These are phyloP conservation scores for Chaetomium tenue DNA, from an alignment of 495 filamentous ascomycete species.

Conservation along the genomic window DNA sequence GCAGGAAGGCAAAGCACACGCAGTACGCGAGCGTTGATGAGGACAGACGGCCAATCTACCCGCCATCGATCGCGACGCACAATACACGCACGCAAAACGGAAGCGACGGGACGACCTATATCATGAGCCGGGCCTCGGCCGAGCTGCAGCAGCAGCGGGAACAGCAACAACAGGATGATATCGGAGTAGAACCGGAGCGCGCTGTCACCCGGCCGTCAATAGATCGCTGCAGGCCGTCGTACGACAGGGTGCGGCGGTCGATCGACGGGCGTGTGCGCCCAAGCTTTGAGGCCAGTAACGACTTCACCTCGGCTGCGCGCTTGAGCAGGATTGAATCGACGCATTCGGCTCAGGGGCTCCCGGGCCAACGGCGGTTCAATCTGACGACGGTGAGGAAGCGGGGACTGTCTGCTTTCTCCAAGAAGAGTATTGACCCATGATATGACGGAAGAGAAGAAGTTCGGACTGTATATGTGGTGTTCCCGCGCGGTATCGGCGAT, in stretches of 20 bases:
- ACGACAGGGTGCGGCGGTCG: conserved; percentile 70
- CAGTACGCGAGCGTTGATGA: conserved; percentile 67
- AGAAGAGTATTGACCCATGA: conserved; percentile 38
- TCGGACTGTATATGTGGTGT: conserved; percentile 1
- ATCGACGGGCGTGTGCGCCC: conserved; percentile 68
- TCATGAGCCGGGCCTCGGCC: conserved; percentile 56
- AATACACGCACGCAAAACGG: conserved; percentile 84
- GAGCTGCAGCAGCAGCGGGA: conserved; percentile 14
- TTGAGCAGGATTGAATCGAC: conserved; percentile 79
- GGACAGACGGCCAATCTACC: conserved; percentile 85
- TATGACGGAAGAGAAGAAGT: conserved; percentile 1
- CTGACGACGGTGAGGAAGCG: conserved; percentile 37
- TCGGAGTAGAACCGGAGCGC: conserved; percentile 6
- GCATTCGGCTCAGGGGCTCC: conserved; percentile 42
- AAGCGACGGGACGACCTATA: conserved; percentile 92
- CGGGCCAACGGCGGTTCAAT: conserved; percentile 34
- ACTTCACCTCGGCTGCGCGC: conserved; percentile 85
- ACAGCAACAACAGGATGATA: conserved; percentile 33
- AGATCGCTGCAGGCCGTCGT: conserved; percentile 70
- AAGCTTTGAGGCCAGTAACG: conserved; percentile 80
- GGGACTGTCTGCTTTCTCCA: conserved; percentile 40
- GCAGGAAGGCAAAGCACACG: conserved; percentile 53
- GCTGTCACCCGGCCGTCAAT: conserved; percentile 51
- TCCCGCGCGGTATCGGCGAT: background rate
- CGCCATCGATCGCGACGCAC: conserved; percentile 79